Percentiles rank a stretch among this genome's conserved stretches.
These are phyloP conservation scores for Umbellularia californica DNA, from an alignment of 164 flowering plant genomes.

Conservation along the genomic window DNA sequence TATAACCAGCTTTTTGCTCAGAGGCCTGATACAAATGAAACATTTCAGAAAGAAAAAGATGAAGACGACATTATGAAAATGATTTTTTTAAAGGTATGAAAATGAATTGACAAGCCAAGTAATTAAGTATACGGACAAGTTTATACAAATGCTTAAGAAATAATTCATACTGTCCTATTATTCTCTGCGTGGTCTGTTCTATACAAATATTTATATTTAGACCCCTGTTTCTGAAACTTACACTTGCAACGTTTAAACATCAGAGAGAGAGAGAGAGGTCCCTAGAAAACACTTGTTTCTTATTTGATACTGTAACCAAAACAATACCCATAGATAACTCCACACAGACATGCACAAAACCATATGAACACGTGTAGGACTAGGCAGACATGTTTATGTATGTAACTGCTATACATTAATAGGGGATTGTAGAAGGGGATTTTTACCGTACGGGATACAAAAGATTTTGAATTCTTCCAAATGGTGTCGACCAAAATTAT, in stretches of 20 bases:
- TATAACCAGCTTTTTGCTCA: neutral
- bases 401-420: neutral
- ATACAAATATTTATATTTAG: no score
- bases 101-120: neutral
- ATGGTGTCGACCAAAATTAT: rapidly evolving
- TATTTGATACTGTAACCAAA: neutral
- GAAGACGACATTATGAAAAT: neutral
- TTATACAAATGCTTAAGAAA: neutral
- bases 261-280: neutral
- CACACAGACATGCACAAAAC: neutral
- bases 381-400: neutral
- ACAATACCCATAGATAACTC: neutral
- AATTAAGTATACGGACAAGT: no score
- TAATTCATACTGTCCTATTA: neutral
- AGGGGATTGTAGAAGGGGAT: neutral
- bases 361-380: neutral
- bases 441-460: rapidly evolving
- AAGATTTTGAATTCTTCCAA: no score
- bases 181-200: neutral
- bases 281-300: neutral
- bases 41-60: neutral
- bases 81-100: neutral
- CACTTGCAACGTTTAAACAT: no score
- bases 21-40: neutral
- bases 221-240: neutral